These are phyloP conservation scores for Lactarius vividus DNA, from an alignment of 768 basidiomycete genomes.

Conservation along the genomic window DNA sequence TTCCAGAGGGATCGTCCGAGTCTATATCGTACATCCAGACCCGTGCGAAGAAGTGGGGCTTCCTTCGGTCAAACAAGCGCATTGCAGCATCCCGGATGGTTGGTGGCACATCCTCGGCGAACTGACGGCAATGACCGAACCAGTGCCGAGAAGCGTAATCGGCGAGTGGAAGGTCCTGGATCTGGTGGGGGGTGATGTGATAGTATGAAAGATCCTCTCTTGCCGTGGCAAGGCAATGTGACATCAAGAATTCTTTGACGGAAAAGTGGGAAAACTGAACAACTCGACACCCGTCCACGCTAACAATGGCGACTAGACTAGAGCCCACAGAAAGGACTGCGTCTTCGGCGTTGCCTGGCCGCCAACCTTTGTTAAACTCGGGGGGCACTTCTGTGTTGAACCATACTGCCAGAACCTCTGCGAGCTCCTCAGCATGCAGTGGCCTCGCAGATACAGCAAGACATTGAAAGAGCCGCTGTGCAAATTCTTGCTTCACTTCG, in stretches of 20 bases:
- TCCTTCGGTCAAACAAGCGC: too few relatives aligned
- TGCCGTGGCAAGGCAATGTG: not conserved
- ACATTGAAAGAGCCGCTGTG: conserved; percentile 8
- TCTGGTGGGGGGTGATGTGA: not conserved
- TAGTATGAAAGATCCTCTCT: not conserved
- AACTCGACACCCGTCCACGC: not conserved
- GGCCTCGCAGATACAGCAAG: not conserved
- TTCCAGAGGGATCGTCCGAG: too few relatives aligned
- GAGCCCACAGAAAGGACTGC: not conserved
- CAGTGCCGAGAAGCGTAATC: too few relatives aligned
- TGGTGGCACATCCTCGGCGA: too few relatives aligned
- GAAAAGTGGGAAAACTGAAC: not conserved
- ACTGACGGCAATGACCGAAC: too few relatives aligned
- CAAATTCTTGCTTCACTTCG: not conserved
- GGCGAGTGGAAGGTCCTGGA: too few relatives aligned
- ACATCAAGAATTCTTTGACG: conserved; percentile 5
- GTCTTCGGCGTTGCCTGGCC: not conserved
- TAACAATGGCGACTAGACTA: not conserved
- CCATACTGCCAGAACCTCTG: not conserved
- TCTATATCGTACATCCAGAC: too few relatives aligned
- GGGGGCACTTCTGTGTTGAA: not conserved
- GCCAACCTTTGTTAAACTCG: not conserved
- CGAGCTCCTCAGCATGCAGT: not conserved
- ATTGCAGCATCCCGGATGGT: too few relatives aligned
- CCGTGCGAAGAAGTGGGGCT: too few relatives aligned